These are phyloP conservation scores for Podospora conica DNA, from an alignment of 495 filamentous ascomycete species.

Conservation along the genomic window DNA sequence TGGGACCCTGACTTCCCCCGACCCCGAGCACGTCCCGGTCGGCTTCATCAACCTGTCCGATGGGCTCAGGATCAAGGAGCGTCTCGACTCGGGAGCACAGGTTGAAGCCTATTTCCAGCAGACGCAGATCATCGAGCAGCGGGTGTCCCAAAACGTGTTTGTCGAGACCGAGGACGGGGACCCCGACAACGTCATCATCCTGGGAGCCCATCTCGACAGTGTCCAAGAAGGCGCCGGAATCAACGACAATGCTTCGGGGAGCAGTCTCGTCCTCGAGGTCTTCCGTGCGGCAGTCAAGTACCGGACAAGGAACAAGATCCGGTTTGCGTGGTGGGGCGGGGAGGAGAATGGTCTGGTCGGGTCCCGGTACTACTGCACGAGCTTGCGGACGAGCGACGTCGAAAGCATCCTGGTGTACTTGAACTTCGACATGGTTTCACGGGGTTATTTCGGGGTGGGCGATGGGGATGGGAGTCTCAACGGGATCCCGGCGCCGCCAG, in stretches of 20 bases:
- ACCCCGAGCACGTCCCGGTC: conserved; percentile 26
- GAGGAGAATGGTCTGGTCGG: conserved; percentile 41
- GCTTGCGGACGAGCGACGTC: conserved; percentile 27
- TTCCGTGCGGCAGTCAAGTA: conserved; percentile 27
- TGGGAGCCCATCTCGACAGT: conserved; percentile 41
- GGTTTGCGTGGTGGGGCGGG: conserved; percentile 44
- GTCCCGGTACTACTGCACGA: conserved; percentile 33
- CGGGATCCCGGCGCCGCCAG: conserved; percentile 27
- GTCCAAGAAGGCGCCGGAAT: conserved; percentile 41
- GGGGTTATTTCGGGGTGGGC: conserved; percentile 37
- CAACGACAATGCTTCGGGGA: conserved; percentile 30
- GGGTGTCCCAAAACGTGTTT: conserved; percentile 36
- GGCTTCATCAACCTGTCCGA: conserved; percentile 35
- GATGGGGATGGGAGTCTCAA: conserved; percentile 35
- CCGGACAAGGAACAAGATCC: conserved; percentile 32
- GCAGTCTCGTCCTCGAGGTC: conserved; percentile 37
- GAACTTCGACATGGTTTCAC: conserved; percentile 42
- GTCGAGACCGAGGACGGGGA: conserved; percentile 33
- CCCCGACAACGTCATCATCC: conserved; percentile 33
- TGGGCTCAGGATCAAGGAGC: conserved; percentile 24
- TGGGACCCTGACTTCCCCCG: conserved; percentile 32
- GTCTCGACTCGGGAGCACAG: conserved; percentile 25
- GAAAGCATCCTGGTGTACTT: conserved; percentile 39
- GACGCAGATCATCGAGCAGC: conserved; percentile 32
- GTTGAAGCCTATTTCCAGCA: conserved; percentile 33